phyloP scores from a whole-genome alignment of 140 eudicot species.

The Artemisia princeps region DNA sequence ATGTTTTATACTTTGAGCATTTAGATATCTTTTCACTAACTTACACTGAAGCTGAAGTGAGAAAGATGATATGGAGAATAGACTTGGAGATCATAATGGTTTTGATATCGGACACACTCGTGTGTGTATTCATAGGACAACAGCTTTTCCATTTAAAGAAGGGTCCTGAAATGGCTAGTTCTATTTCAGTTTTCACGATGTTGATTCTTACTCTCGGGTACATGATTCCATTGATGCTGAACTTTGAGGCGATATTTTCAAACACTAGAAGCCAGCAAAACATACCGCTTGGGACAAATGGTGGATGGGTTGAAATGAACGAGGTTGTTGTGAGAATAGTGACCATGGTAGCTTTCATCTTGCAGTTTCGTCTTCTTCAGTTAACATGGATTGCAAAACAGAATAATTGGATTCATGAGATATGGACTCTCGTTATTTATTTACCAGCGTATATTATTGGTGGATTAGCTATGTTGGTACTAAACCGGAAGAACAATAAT shows the following conservation, averaged over 20 bases:
- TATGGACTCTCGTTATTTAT: conserved; percentile 26
- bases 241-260: conserved; percentile 51
- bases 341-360: conserved; percentile 48
- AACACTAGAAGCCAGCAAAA: conserved; percentile 18
- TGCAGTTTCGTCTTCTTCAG: conserved; percentile 49
- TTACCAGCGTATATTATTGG: conserved; percentile 44
- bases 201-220: conserved; percentile 49
- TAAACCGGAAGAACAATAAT: conserved; percentile 29
- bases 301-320: conserved; percentile 49
- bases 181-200: conserved; percentile 49
- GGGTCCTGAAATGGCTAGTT: conserved; percentile 32
- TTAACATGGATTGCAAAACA: conserved; percentile 45
- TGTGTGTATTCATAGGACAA: conserved; percentile 39
- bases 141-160: conserved; percentile 46
- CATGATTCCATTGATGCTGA: conserved; percentile 54
- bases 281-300: conserved; percentile 18
- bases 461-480: conserved; percentile 30
- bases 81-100: conserved; percentile 60
- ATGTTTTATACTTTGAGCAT: conserved; percentile 39
- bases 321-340: conserved; percentile 52
- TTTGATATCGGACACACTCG: conserved; percentile 52
- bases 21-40: conserved; percentile 25
- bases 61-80: conserved; percentile 48
- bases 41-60: conserved; percentile 14
- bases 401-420: conserved; percentile 35